These are phyloP conservation scores for Tuber borchii DNA, from an alignment of 495 filamentous ascomycete genomes.

Conservation along the genomic window DNA sequence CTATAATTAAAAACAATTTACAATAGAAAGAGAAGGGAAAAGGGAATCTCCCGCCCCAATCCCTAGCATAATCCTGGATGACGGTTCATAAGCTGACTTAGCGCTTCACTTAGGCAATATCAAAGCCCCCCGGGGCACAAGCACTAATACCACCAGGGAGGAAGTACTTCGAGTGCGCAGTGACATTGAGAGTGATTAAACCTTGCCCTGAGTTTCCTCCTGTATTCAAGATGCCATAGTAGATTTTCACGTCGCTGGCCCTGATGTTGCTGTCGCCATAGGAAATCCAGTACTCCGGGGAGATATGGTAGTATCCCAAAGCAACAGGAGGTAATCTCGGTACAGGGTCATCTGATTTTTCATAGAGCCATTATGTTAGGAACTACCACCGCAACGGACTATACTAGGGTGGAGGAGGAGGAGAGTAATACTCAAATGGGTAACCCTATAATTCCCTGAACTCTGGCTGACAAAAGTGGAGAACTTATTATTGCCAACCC, in stretches of 20 bases:
- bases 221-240: conserved; percentile 25
- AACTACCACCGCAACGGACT: background rate
- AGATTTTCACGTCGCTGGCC: conserved; percentile 20
- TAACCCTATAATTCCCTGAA: conserved; percentile 53
- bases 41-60: background rate
- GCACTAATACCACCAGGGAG: conserved; percentile 13
- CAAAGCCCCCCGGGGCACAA: conserved; percentile 17
- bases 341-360: conserved; percentile 50
- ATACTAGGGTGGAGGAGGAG: background rate
- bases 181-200: conserved; percentile 16
- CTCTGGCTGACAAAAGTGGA: conserved; percentile 51
- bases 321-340: conserved; percentile 51
- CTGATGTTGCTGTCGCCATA: conserved; percentile 17
- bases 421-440: conserved; percentile 45
- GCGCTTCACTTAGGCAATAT: conserved; percentile 8
- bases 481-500: conserved; percentile 51
- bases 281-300: conserved; percentile 52
- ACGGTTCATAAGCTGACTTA: background rate
- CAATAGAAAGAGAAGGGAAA: background rate
- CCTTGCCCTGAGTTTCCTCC: conserved; percentile 29
- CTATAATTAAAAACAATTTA: background rate
- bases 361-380: background rate
- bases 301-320: conserved; percentile 52
- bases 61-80: background rate
- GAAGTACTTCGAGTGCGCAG: conserved; percentile 31